phyloP scores from a whole-genome alignment of 1,139 yeast genomes.

The Protomyces lactucae-debilis region DNA sequence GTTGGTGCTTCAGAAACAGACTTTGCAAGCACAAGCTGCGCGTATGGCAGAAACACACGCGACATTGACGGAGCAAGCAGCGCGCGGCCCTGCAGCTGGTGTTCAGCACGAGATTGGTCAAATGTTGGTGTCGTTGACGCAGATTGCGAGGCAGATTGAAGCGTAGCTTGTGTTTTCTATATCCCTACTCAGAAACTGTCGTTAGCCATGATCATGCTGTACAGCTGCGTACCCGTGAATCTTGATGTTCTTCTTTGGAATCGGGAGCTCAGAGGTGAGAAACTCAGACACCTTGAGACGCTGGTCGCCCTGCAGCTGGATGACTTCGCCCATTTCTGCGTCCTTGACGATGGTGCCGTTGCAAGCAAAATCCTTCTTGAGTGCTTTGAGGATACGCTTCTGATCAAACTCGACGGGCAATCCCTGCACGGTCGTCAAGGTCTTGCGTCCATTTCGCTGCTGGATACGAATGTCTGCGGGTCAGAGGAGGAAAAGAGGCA shows the following conservation, averaged over 20 bases:
- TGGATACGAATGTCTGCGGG: slow-evolving; percentile 68
- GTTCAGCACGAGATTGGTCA: not conserved
- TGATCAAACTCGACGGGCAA: slow-evolving; percentile 91
- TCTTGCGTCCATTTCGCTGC: slow-evolving; percentile 99
- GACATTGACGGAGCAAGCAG: not conserved
- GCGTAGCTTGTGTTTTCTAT: not conserved
- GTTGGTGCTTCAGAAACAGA: not conserved
- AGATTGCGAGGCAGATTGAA: not conserved
- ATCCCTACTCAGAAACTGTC: not conserved
- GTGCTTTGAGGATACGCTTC: slow-evolving; percentile 86
- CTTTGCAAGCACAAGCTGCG: not conserved
- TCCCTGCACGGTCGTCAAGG: slow-evolving; percentile 97
- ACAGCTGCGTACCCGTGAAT: slow-evolving; percentile 69
- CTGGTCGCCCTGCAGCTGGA: slow-evolving; percentile 98
- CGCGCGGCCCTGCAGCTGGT: not conserved
- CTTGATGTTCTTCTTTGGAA: slow-evolving; percentile 94
- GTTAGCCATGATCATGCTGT: not conserved
- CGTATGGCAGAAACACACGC: not conserved
- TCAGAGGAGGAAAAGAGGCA: not conserved
- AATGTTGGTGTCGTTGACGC: not conserved
- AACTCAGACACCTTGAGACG: slow-evolving; percentile 94
- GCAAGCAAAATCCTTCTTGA: slow-evolving; percentile 97
- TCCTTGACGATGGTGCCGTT: slow-evolving; percentile 97
- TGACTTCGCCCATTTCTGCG: slow-evolving; percentile 92
- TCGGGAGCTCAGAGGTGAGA: slow-evolving; percentile 75